phyloP scores from a whole-genome alignment of 768 basidiomycete species.

The Leccinum sublutescens region DNA sequence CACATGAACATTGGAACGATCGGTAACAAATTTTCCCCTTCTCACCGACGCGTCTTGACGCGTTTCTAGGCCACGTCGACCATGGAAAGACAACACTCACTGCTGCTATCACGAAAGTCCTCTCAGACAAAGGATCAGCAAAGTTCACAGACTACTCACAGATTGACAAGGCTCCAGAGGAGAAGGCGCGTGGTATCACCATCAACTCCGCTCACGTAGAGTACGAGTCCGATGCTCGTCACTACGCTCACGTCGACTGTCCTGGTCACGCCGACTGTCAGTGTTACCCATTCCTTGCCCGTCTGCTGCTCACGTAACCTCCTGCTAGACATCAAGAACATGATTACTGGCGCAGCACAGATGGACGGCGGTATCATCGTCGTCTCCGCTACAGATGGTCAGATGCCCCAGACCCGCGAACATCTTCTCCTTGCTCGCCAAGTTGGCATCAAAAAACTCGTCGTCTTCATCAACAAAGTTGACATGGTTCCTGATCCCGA shows the following conservation, averaged over 20 bases:
- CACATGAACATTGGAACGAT: constrained; percentile 97
- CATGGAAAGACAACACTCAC: constrained; percentile 98
- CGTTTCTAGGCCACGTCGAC: constrained; percentile 77
- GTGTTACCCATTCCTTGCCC: constrained; percentile 25
- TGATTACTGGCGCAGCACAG: constrained; percentile 98
- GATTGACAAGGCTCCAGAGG: constrained; percentile 99
- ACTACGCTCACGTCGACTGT: constrained; percentile 99
- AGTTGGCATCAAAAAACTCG: constrained; percentile 95
- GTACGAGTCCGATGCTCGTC: constrained; percentile 86
- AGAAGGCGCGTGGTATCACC: constrained; percentile 99
- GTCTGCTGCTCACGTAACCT: constrained; percentile 4
- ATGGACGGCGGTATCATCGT: constrained; percentile 97
- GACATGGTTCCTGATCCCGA: constrained; percentile 95
- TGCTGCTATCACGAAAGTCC: constrained; percentile 92
- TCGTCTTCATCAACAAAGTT: constrained; percentile 99
- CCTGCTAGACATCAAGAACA: constrained; percentile 85
- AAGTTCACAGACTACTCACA: constrained; percentile 93
- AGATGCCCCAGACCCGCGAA: constrained; percentile 99
- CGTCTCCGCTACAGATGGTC: constrained; percentile 97
- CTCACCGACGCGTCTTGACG: constrained; percentile 18
- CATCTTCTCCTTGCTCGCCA: constrained; percentile 97
- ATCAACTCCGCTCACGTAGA: constrained; percentile 99
- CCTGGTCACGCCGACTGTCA: constrained; percentile 93
- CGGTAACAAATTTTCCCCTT: constrained; percentile 40
- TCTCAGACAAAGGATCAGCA: constrained; percentile 70